Percentiles rank a stretch among this genome's conserved stretches.
Conservation (phyloP, 768 basidiomycete genomes). For the Clitopilus passeckerianus region DNA sequence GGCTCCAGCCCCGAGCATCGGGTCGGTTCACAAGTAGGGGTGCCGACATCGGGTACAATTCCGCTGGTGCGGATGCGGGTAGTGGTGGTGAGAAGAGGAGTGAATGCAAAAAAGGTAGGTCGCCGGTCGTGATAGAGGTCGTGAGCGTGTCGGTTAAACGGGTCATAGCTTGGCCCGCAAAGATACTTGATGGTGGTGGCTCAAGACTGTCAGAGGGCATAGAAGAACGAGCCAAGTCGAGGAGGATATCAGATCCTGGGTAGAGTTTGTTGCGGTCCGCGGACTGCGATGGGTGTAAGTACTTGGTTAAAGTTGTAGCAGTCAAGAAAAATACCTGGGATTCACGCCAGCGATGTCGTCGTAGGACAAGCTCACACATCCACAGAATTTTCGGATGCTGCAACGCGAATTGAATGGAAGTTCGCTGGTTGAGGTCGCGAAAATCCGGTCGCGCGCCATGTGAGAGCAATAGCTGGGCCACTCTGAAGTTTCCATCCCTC, state of each 20-base stretch:
- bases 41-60: slow-evolving; percentile 39
- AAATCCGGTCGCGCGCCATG: slow-evolving; percentile 73
- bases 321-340: slow-evolving; percentile 39
- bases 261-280: slow-evolving; percentile 30
- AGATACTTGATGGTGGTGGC: slow-evolving; percentile 34
- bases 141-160: slow-evolving; percentile 48
- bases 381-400: slow-evolving; percentile 60
- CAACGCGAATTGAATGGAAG: slow-evolving; percentile 66
- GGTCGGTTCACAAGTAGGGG: slow-evolving; percentile 63
- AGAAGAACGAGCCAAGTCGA: slow-evolving; percentile 31
- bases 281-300: slow-evolving; percentile 22
- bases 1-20: slow-evolving; percentile 67
- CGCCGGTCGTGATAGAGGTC: slow-evolving; percentile 44
- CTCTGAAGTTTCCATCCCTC: slow-evolving; percentile 64
- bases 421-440: slow-evolving; percentile 66
- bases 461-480: slow-evolving; percentile 63
- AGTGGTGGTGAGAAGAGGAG: slow-evolving; percentile 48
- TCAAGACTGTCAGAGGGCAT: slow-evolving; percentile 33
- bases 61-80: slow-evolving; percentile 29
- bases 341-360: slow-evolving; percentile 57
- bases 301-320: slow-evolving; percentile 5
- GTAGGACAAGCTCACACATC: slow-evolving; percentile 64
- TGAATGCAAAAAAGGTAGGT: slow-evolving; percentile 46
- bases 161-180: slow-evolving; percentile 35
- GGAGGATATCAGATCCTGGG: slow-evolving; percentile 29